phyloP scores from a whole-genome alignment of 2,329 filamentous ascomycete genomes.

The Polychaeton citri region DNA sequence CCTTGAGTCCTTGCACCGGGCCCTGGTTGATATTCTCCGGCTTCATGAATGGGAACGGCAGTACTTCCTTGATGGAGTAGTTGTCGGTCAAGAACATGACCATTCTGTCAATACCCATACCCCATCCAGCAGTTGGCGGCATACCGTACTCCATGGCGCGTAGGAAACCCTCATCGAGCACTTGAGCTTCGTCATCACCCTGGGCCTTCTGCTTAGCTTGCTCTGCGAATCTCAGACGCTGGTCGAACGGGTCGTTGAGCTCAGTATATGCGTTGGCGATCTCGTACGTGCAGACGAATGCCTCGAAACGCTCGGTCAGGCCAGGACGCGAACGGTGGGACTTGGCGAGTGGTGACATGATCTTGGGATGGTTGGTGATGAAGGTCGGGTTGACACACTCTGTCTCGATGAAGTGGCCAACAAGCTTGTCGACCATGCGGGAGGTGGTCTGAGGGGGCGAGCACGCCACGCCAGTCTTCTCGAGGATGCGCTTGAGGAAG shows the following conservation, averaged over 20 bases:
- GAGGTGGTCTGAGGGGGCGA: constrained; percentile 82
- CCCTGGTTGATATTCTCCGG: constrained; percentile 45
- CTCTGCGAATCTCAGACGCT: constrained; percentile 83
- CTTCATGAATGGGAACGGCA: constrained; percentile 98
- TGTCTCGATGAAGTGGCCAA: constrained; percentile 86
- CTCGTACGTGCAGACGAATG: constrained; percentile 94
- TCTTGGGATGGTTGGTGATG: constrained; percentile 64
- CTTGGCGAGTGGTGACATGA: constrained; percentile 96
- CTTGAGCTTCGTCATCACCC: constrained; percentile 92
- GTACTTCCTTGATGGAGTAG: constrained; percentile 89
- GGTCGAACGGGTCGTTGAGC: constrained; percentile 93
- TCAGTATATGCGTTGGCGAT: constrained; percentile 96
- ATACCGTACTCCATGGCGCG: constrained; percentile 79
- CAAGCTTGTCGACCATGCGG: constrained; percentile 88
- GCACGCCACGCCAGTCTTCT: constrained; percentile 86
- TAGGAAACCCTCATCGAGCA: constrained; percentile 92
- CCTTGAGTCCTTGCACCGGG: constrained; percentile 28
- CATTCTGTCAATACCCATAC: constrained; percentile 86
- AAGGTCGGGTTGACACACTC: constrained; percentile 89
- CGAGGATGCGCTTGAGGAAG: constrained; percentile 71
- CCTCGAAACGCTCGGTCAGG: constrained; percentile 93
- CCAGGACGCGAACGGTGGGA: constrained; percentile 71
- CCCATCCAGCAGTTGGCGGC: constrained; percentile 90
- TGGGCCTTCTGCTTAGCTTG: constrained; percentile 91
- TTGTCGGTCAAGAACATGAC: constrained; percentile 95